Percentiles rank a stretch among this genome's conserved stretches.
Evolutionary conservation across 1,284 basidiomycete genomes (phyloP).

Genomic region (Mrakiaceae sp.): DNA sequence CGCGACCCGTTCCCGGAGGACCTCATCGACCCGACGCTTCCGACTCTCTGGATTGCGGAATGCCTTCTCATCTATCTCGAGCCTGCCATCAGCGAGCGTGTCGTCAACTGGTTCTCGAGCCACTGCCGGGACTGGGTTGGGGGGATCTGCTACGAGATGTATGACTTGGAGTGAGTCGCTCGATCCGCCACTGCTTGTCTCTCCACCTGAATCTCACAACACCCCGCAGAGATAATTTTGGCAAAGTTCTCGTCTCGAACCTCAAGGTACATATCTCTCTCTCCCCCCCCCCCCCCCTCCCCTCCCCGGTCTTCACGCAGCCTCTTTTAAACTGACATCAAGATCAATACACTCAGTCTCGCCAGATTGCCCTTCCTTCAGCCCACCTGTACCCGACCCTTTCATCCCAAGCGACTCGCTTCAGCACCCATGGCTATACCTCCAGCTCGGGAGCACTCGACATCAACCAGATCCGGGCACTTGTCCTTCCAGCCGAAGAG

Average conservation of each 20-base stretch:
- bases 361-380: slow-evolving; percentile 64
- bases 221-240: slow-evolving; percentile 53
- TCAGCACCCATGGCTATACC: slow-evolving; percentile 34
- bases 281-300: not conserved
- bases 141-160: slow-evolving; percentile 76
- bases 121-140: slow-evolving; percentile 22
- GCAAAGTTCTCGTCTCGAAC: slow-evolving; percentile 42
- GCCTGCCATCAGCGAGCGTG: slow-evolving; percentile 44
- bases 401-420: slow-evolving; percentile 51
- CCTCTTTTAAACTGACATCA: not conserved
- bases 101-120: slow-evolving; percentile 70
- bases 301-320: not conserved
- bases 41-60: slow-evolving; percentile 77
- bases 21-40: slow-evolving; percentile 49
- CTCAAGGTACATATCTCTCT: not conserved
- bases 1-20: slow-evolving; percentile 41
- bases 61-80: slow-evolving; percentile 85
- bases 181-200: not conserved
- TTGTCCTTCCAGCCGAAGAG: slow-evolving; percentile 47
- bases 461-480: slow-evolving; percentile 53
- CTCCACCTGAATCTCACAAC: not conserved
- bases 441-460: slow-evolving; percentile 51
- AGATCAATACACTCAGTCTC: slow-evolving; percentile 40
- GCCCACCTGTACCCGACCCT: slow-evolving; percentile 50
- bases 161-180: slow-evolving; percentile 46